phyloP scores from a whole-genome alignment of 1,284 basidiomycete species.

The Thecaphora thlaspeos region DNA sequence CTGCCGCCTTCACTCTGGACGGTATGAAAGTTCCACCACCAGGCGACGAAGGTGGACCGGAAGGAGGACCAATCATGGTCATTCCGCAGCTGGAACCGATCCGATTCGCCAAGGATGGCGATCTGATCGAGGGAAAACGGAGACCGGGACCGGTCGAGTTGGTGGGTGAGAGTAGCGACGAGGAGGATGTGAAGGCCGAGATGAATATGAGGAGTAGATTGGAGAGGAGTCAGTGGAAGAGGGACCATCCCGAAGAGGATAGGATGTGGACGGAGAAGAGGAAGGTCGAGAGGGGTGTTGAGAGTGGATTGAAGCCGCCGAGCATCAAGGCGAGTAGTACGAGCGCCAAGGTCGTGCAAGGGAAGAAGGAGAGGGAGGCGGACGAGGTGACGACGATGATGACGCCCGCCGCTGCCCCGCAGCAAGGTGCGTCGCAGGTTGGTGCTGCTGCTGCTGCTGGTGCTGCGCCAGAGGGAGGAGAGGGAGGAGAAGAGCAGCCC shows the following conservation, averaged over 20 bases:
- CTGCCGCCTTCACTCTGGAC: conserved; percentile 19
- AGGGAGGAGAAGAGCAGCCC: not conserved
- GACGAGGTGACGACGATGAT: not conserved
- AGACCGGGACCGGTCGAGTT: conserved; percentile 24
- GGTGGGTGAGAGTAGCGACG: conserved; percentile 40
- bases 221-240: conserved; percentile 25
- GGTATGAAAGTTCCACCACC: not conserved
- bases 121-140: conserved; percentile 16
- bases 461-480: not conserved
- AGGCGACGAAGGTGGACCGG: not conserved
- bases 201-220: conserved; percentile 41
- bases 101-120: conserved; percentile 32
- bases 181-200: conserved; percentile 39
- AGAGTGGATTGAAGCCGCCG: conserved; percentile 13
- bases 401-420: not conserved
- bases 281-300: conserved; percentile 7
- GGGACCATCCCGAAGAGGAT: conserved; percentile 20
- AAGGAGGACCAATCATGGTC: conserved; percentile 34
- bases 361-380: too few relatives aligned
- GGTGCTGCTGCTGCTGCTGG: not conserved
- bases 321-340: conserved; percentile 3
- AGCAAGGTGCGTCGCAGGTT: not conserved
- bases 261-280: conserved; percentile 8
- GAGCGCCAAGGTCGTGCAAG: not conserved
- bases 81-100: conserved; percentile 38